Evolutionary conservation across 2,329 filamentous ascomycete genomes (phyloP), one percentile per base, ranked within the genome.

Genomic region (Raffaelea ambrosiae): DNA sequence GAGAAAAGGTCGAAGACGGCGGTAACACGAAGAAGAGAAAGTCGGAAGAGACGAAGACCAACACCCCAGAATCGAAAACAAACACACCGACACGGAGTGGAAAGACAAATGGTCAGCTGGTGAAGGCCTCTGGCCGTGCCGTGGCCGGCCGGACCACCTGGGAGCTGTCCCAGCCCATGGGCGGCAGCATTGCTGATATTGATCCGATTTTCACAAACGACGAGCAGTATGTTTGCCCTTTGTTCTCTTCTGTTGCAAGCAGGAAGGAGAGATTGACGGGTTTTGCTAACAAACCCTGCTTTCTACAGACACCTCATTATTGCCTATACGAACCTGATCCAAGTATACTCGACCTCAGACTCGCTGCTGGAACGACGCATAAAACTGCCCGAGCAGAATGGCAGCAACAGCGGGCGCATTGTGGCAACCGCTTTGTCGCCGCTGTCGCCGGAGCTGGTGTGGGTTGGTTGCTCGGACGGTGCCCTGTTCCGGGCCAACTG

Each of bases 321-420:
- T 48, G 79, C 84, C 29, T 87, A 88, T 58, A 77, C 82, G 51
- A 83, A 79, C 23, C 83, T 84, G 10, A 72, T 96, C 47, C 85
- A 89, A 61, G 76, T 95, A 22, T 95, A 93, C 65, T 86, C 86
- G 2, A 79, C 87, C 26, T 72, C 79, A 54, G 89, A 88, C 47
- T 97, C 93, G 2, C 77, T 94, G 44, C 77, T 94, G 20, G 72
- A 88, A 41, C 82, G 88, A 55, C 79, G 81, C 48, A 83, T 96
- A 43, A 68, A 76, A 13, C 68, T 83, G 54, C 70, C 55, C 8
- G 57, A 55, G n/a, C 52, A 56, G n/a, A 53, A 50, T 40, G 57
- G 62, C 41, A 60, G 35, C 51, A 48, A 13, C 11, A 21, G 22
- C 4, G 18, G 48, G 55, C 60, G 39, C 60, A 61, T 71, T 26